phyloP scores from a whole-genome alignment of 768 basidiomycete genomes.

The Hericium rajendrae region DNA sequence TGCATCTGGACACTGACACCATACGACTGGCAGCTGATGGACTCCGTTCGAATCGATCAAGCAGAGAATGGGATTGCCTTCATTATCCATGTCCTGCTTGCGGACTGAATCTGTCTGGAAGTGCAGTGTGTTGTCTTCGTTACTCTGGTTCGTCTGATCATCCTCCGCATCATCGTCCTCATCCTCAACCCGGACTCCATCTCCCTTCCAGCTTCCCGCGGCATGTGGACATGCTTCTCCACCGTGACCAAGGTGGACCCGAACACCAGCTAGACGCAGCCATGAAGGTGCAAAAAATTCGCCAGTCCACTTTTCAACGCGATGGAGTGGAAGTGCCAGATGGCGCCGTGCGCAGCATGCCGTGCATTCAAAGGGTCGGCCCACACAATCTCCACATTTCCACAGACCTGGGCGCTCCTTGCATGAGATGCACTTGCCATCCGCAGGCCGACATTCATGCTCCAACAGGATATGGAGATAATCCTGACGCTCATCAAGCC shows the following conservation, averaged over 20 bases:
- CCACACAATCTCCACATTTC: not conserved
- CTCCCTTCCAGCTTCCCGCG: not conserved
- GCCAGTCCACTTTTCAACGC: not conserved
- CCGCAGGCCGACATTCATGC: not conserved
- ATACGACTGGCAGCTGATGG: not conserved
- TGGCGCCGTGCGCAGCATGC: not conserved
- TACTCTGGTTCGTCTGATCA: not conserved
- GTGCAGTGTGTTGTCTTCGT: not conserved
- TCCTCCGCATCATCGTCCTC: not conserved
- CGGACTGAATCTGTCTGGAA: not conserved
- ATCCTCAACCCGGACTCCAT: not conserved
- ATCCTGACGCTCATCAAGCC: not conserved
- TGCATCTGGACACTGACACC: not conserved
- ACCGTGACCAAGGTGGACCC: not conserved
- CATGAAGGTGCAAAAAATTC: not conserved
- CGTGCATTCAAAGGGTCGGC: not conserved
- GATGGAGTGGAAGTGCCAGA: not conserved
- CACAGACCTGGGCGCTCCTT: not conserved
- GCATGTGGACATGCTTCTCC: not conserved
- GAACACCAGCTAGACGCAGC: not conserved
- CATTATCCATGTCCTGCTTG: not conserved
- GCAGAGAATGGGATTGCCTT: not conserved
- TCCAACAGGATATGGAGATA: not conserved
- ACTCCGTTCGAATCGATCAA: not conserved
- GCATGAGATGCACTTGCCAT: not conserved